phyloP scores from a whole-genome alignment of 2,329 filamentous ascomycete species.

The Beauveria rudraprayagi region DNA sequence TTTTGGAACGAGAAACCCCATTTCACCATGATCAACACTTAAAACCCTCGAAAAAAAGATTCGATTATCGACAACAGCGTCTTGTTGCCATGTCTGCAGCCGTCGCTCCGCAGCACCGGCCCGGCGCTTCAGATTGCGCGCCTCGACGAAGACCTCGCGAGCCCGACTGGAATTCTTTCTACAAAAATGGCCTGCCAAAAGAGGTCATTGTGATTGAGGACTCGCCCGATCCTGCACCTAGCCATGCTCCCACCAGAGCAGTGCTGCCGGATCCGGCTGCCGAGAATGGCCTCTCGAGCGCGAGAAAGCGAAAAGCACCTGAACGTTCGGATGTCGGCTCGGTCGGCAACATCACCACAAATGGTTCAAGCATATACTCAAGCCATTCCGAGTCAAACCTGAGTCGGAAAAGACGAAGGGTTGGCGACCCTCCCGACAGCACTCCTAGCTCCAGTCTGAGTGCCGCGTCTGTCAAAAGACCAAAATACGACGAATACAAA shows the following conservation, averaged over 20 bases:
- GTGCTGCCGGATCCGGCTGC: neutral
- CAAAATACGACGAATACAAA: slow-evolving; percentile 3
- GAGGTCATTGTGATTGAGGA: slow-evolving; percentile 72
- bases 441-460: neutral
- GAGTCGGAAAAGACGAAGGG: slow-evolving; percentile 3
- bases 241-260: neutral
- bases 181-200: slow-evolving; percentile 66
- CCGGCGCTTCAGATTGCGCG: slow-evolving; percentile 5
- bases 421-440: neutral
- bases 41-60: neutral
- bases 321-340: neutral
- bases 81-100: slow-evolving; percentile 9
- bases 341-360: neutral
- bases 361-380: neutral
- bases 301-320: slow-evolving; percentile 6
- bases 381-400: slow-evolving; percentile 2
- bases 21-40: slow-evolving; percentile 3
- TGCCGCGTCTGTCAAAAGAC: neutral
- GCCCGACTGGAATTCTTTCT: slow-evolving; percentile 67
- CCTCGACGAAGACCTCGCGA: slow-evolving; percentile 28
- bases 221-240: slow-evolving; percentile 42
- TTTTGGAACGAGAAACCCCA: neutral
- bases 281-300: neutral
- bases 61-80: neutral
- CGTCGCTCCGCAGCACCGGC: slow-evolving; percentile 8